Evolutionary conservation across 257 asterid genomes (phyloP).

Genomic region (Solanum corneliomulleri): DNA sequence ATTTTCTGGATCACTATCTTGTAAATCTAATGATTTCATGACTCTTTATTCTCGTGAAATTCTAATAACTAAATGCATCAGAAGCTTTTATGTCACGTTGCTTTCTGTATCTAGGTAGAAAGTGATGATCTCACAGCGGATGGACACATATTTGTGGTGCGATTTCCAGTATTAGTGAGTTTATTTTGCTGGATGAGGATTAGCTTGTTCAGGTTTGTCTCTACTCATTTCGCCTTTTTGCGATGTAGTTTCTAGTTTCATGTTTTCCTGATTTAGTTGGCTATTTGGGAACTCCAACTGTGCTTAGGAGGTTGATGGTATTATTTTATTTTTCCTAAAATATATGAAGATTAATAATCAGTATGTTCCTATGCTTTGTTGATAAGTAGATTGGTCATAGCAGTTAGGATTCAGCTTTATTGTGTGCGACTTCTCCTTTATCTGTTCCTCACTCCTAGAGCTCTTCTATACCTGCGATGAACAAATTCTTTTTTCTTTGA

Average conservation of each 20-base stretch:
- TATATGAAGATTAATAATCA: background rate
- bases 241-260: background rate
- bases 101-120: conserved; percentile 19
- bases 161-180: conserved; percentile 46
- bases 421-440: background rate
- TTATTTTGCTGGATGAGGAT: background rate
- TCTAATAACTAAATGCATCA: background rate
- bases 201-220: too few species aligned
- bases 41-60: background rate
- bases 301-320: background rate
- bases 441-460: background rate
- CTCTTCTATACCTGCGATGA: background rate
- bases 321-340: background rate
- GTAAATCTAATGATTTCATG: background rate
- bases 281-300: too few species aligned
- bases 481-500: background rate
- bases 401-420: background rate
- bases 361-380: background rate
- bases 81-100: conserved; percentile 3
- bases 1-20: background rate
- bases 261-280: too few species aligned
- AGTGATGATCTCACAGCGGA: conserved; percentile 41
- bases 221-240: too few species aligned
- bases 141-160: conserved; percentile 82
- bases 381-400: background rate